phyloP scores from a whole-genome alignment of 225 moss, liverwort and hornwort species.

The Ulota crispa region DNA sequence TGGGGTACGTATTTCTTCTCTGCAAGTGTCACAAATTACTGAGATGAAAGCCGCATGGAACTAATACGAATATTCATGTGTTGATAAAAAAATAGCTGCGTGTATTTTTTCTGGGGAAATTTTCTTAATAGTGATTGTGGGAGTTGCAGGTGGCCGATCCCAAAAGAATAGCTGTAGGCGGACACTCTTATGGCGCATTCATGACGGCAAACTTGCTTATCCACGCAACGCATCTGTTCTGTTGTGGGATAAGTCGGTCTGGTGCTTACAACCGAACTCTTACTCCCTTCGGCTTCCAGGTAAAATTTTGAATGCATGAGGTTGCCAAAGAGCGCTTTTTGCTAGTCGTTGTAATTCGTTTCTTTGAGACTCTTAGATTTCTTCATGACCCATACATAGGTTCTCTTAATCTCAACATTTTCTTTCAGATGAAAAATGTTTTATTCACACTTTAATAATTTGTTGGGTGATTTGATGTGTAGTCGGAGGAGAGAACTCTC shows the following conservation, averaged over 20 bases:
- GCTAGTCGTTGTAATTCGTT: not conserved
- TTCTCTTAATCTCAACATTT: not conserved
- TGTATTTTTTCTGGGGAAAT: not conserved
- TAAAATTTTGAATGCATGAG: slow-evolving; percentile 12
- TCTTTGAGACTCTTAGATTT: not conserved
- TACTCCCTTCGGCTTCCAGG: slow-evolving; percentile 99
- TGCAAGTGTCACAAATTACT: not conserved
- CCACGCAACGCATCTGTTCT: slow-evolving; percentile 79
- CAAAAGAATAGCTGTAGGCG: slow-evolving; percentile 84
- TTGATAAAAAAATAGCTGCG: not conserved
- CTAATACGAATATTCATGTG: not conserved
- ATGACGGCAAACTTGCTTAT: slow-evolving; percentile 97
- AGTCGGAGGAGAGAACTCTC: slow-evolving; percentile 97
- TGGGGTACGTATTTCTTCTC: slow-evolving; percentile 62
- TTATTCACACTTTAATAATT: not conserved
- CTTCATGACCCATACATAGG: not conserved
- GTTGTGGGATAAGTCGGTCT: slow-evolving; percentile 92
- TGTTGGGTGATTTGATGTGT: slow-evolving; percentile 17
- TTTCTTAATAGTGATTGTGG: slow-evolving; percentile 11
- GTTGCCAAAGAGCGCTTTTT: not conserved
- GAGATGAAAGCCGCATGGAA: not conserved
- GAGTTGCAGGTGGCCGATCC: slow-evolving; percentile 74
- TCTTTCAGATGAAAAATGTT: not conserved
- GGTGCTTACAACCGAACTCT: slow-evolving; percentile 97
- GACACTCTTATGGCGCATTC: slow-evolving; percentile 98